A percentile compares a stretch with the other conserved stretches of the same genome.
Conservation (phyloP, 495 filamentous ascomycete species). For the Pseudomonodictys pantanalensis region DNA sequence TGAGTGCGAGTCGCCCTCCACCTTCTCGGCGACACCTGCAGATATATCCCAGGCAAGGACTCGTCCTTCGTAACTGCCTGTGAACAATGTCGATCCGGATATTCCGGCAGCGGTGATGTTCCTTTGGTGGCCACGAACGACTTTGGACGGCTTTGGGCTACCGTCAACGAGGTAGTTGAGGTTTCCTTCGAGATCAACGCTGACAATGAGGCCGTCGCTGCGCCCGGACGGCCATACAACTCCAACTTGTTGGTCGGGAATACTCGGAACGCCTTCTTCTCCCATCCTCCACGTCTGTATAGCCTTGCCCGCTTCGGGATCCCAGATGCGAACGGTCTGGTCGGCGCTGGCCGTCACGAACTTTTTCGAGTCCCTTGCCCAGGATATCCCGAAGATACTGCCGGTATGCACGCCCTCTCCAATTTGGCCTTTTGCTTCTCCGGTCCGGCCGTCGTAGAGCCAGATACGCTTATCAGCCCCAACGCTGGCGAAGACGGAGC, state of each 20-base stretch:
- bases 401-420: slow-evolving; percentile 84
- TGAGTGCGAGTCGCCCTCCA: slow-evolving; percentile 76
- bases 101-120: slow-evolving; percentile 73
- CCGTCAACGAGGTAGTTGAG: slow-evolving; percentile 82
- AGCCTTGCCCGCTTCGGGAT: slow-evolving; percentile 73
- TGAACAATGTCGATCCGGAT: slow-evolving; percentile 64
- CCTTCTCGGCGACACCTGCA: slow-evolving; percentile 60
- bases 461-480: slow-evolving; percentile 86
- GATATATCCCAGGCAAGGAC: slow-evolving; percentile 76
- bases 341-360: slow-evolving; percentile 93
- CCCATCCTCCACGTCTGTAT: slow-evolving; percentile 83
- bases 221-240: slow-evolving; percentile 87
- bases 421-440: slow-evolving; percentile 72
- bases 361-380: slow-evolving; percentile 81
- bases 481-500: slow-evolving; percentile 76
- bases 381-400: slow-evolving; percentile 87
- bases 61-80: slow-evolving; percentile 86
- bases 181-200: slow-evolving; percentile 80
- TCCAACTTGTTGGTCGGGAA: slow-evolving; percentile 87
- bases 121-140: slow-evolving; percentile 91
- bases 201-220: slow-evolving; percentile 82
- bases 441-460: slow-evolving; percentile 92
- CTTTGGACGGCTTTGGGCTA: slow-evolving; percentile 61
- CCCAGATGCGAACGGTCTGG: slow-evolving; percentile 86
- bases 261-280: slow-evolving; percentile 68